Base-by-base conservation (phyloP, 1,139 yeast species). In the Diutina scorzettiae region DNA sequence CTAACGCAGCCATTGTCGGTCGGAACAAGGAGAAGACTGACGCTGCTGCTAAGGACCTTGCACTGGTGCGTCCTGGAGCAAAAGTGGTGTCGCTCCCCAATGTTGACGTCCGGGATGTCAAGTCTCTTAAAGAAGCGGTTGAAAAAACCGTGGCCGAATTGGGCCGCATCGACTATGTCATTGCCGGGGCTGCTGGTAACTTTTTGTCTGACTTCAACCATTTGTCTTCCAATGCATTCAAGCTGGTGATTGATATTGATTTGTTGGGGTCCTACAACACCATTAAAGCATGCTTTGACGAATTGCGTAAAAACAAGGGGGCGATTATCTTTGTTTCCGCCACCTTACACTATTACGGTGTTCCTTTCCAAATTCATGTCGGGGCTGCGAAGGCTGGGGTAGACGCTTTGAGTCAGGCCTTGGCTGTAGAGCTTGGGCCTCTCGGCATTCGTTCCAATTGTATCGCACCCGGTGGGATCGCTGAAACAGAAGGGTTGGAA, bases 161-260 rank as follows among this genome's bases (percentile, higher is more conserved):
- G 47, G 95, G 94, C 6, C 63, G 71, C 47, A 80, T 84, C 47
- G 96, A 89, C 59, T 82, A 60, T 55, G 93, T 87, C 36, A 81
- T 89, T 59, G 89, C 93, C 34, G 97, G 96, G 17, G 96, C 97
- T 2, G 96, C 96, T 3, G 96, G 97, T 5, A 87, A 87, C 65
- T 89, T 87, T 54, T 60, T 89, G 48, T 67, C 87, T 28, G 93
- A 85, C 56, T 77, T 87, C 59, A 78, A 79, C 53, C 80, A 78
- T 51, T 63, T 87, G 49, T 81, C 93, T 2, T 59, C 87, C 31
- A 85, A 85, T 53, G 96, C 95, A 2, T 89, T 89, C 69, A 79
- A 81, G 57, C 71, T 93, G 0, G 96, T 89, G 24, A 71, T 86
- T 21, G 78, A 77, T 33, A 89, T 89, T 48, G 97, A 89, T 58